phyloP scores from a whole-genome alignment of 163 green algal genomes.

The Trebouxia gelatinosa region DNA sequence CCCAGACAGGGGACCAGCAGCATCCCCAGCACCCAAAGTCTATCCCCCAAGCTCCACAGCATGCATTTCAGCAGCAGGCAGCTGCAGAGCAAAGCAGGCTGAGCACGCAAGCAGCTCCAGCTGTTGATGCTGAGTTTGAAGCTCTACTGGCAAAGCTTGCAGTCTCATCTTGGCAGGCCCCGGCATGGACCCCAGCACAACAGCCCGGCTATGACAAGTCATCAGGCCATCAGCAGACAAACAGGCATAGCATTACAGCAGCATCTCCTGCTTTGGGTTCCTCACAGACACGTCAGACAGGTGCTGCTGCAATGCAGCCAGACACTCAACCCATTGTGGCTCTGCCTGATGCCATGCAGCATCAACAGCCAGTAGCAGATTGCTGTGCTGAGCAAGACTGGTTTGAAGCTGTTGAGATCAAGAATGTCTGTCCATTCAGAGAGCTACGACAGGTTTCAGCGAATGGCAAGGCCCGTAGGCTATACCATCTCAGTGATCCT shows the following conservation, averaged over 20 bases:
- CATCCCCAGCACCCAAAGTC: too few species aligned
- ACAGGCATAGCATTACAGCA: too few species aligned
- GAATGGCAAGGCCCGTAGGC: conserved; percentile 29
- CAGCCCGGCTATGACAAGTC: too few species aligned
- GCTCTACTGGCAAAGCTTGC: background rate
- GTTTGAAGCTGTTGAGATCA: conserved; percentile 67
- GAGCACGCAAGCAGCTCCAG: background rate
- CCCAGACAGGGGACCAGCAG: too few species aligned
- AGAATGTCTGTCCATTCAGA: conserved; percentile 67
- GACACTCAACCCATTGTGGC: background rate
- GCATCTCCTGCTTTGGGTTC: too few species aligned
- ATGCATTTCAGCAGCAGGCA: too few species aligned
- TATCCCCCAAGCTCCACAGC: too few species aligned
- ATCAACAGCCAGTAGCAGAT: too few species aligned
- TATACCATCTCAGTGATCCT: conserved; percentile 40
- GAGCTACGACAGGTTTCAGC: conserved; percentile 20
- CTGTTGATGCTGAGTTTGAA: background rate
- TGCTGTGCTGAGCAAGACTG: too few species aligned
- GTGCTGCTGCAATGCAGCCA: too few species aligned
- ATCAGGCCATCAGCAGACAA: too few species aligned
- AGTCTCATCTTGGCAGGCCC: background rate
- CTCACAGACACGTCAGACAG: background rate
- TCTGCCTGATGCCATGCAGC: too few species aligned
- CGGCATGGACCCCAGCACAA: background rate
- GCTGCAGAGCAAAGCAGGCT: background rate